Conservation (phyloP, 148 eudicot species). For the Oxyria digyna region DNA sequence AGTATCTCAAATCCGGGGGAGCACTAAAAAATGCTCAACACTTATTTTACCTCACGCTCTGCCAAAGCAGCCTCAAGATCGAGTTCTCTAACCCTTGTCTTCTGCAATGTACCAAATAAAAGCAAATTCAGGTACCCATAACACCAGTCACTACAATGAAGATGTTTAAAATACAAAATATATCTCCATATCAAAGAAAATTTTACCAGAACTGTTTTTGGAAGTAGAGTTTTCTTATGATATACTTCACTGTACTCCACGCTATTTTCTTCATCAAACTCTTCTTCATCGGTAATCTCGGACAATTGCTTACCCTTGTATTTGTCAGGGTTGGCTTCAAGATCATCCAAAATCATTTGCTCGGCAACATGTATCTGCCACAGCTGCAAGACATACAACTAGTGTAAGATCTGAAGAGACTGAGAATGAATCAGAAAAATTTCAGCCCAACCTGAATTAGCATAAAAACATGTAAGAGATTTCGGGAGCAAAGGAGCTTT, state of each 20-base stretch:
- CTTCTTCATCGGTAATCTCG: conserved; percentile 76
- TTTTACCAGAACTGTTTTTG: conserved; percentile 55
- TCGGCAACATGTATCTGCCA: conserved; percentile 95
- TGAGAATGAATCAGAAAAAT: background rate
- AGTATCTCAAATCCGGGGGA: too few species aligned
- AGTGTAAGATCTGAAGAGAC: background rate
- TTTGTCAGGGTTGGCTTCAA: conserved; percentile 77
- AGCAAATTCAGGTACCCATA: conserved; percentile 3
- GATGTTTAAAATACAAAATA: background rate
- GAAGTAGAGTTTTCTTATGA: conserved; percentile 43
- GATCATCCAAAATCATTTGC: conserved; percentile 90
- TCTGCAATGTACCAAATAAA: conserved; percentile 35
- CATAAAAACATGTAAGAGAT: background rate
- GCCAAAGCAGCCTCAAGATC: conserved; percentile 91
- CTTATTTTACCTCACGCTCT: conserved; percentile 83
- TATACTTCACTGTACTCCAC: conserved; percentile 47
- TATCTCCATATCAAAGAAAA: conserved; percentile 5
- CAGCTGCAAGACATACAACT: conserved; percentile 36
- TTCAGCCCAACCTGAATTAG: background rate
- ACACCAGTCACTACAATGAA: background rate
- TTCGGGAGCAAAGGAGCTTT: background rate
- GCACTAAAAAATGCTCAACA: too few species aligned
- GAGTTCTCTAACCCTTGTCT: conserved; percentile 76
- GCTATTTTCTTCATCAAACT: conserved; percentile 64
- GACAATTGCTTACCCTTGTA: conserved; percentile 59